A percentile compares a stretch with the other conserved stretches of the same genome.
Conservation (phyloP, 1,284 basidiomycete genomes). For the Apiotrichum akiyoshidainum region DNA sequence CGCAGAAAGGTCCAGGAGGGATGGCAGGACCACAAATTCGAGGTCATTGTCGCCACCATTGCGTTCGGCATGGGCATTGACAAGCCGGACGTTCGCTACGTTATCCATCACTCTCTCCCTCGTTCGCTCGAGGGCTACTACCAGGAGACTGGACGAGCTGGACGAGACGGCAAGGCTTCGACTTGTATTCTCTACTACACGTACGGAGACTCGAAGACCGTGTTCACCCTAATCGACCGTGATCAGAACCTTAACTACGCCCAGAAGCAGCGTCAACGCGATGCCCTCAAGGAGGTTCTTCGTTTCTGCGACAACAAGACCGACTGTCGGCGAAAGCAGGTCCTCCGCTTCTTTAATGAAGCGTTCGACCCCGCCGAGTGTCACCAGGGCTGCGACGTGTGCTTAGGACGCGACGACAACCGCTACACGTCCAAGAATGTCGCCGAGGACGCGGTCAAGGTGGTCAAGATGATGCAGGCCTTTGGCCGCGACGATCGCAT, state of each 20-base stretch:
- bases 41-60: conserved; percentile 88
- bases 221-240: conserved; percentile 58
- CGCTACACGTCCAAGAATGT: conserved; percentile 41
- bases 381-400: conserved; percentile 49
- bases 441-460: conserved; percentile 31
- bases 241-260: conserved; percentile 53
- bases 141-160: conserved; percentile 81
- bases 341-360: conserved; percentile 59
- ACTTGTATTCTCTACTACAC: conserved; percentile 65
- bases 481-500: conserved; percentile 32
- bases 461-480: conserved; percentile 38
- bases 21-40: conserved; percentile 72
- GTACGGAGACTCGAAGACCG: conserved; percentile 55
- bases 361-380: conserved; percentile 45
- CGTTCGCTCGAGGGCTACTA: conserved; percentile 70
- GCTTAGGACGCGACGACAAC: conserved; percentile 35
- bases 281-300: conserved; percentile 61
- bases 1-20: conserved; percentile 63
- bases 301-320: conserved; percentile 75
- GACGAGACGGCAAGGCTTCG: conserved; percentile 67
- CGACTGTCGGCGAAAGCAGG: conserved; percentile 80
- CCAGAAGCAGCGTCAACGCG: conserved; percentile 61
- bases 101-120: conserved; percentile 71
- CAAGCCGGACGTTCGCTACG: conserved; percentile 68
- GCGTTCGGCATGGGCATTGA: conserved; percentile 99